Evolutionary conservation across 2,329 filamentous ascomycete genomes (phyloP).

Genomic region (Sporothrix protearum): DNA sequence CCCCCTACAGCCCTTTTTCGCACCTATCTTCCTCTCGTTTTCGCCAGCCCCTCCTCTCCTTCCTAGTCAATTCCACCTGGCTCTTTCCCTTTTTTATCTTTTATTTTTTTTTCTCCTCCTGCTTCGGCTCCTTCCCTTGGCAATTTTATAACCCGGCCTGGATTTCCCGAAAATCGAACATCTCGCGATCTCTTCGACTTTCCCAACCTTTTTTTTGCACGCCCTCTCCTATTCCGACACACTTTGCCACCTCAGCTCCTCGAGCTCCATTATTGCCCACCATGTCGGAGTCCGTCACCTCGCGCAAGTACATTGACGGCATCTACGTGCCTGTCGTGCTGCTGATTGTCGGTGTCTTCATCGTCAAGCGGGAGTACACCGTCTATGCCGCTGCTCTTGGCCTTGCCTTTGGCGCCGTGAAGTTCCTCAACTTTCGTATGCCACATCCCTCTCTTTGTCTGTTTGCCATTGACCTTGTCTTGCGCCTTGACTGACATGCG

Average conservation of each 20-base stretch:
- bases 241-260: not conserved
- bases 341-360: slow-evolving; percentile 68
- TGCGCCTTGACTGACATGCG: slow-evolving; percentile 11
- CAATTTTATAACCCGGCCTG: not conserved
- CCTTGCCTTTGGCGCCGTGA: slow-evolving; percentile 63
- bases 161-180: not conserved
- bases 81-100: not conserved
- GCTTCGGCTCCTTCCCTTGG: not conserved
- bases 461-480: not conserved
- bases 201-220: not conserved
- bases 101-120: not conserved
- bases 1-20: slow-evolving; percentile 6
- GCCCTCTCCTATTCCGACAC: not conserved
- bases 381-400: slow-evolving; percentile 67
- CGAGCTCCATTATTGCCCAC: slow-evolving; percentile 12
- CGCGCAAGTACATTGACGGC: slow-evolving; percentile 68
- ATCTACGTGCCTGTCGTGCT: slow-evolving; percentile 81
- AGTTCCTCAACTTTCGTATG: slow-evolving; percentile 69
- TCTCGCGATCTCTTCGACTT: slow-evolving; percentile 9
- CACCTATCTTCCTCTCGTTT: slow-evolving; percentile 10
- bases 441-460: slow-evolving; percentile 28
- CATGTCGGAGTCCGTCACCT: slow-evolving; percentile 45
- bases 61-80: not conserved
- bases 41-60: slow-evolving; percentile 12
- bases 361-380: slow-evolving; percentile 75